Evolutionary conservation across 2,329 filamentous ascomycete species (phyloP).

Genomic region (Sphaerostilbella broomeana): DNA sequence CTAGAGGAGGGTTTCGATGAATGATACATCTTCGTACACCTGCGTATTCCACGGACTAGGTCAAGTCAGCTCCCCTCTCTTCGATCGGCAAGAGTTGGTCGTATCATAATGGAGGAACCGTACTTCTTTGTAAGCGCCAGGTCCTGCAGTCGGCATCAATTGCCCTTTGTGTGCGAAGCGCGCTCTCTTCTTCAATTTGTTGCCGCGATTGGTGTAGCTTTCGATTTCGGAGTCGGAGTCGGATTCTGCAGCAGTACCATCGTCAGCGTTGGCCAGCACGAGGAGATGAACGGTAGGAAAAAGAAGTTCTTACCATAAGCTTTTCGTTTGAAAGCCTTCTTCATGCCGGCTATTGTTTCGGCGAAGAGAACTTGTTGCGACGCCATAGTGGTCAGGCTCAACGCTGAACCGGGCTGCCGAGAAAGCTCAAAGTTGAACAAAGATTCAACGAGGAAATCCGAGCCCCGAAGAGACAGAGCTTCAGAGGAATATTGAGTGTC

Average conservation of each 20-base stretch:
- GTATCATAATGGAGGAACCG: constrained; percentile 17
- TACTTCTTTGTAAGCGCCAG: constrained; percentile 66
- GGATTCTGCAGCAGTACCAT: constrained; percentile 60
- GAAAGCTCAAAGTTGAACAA: background rate
- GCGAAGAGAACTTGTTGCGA: constrained; percentile 56
- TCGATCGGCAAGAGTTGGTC: background rate
- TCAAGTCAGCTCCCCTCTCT: constrained; percentile 21
- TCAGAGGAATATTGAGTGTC: background rate
- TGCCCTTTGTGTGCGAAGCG: constrained; percentile 65
- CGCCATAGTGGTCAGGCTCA: constrained; percentile 29
- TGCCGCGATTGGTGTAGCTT: constrained; percentile 64
- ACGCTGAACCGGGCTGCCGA: constrained; percentile 1
- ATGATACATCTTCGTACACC: constrained; percentile 69
- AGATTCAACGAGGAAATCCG: background rate
- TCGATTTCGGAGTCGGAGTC: constrained; percentile 71
- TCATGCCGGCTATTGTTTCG: constrained; percentile 62
- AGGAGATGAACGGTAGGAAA: too few relatives aligned
- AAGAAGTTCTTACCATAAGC: constrained; percentile 54
- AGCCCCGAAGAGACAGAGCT: background rate
- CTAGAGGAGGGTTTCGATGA: constrained; percentile 62
- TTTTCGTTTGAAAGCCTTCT: constrained; percentile 59
- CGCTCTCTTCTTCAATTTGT: constrained; percentile 72
- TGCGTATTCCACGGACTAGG: constrained; percentile 63
- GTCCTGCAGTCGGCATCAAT: constrained; percentile 58
- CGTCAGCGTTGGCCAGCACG: constrained; percentile 8